Base-by-base conservation (phyloP, 2,329 filamentous ascomycete genomes). In the Madurella fahalii region DNA sequence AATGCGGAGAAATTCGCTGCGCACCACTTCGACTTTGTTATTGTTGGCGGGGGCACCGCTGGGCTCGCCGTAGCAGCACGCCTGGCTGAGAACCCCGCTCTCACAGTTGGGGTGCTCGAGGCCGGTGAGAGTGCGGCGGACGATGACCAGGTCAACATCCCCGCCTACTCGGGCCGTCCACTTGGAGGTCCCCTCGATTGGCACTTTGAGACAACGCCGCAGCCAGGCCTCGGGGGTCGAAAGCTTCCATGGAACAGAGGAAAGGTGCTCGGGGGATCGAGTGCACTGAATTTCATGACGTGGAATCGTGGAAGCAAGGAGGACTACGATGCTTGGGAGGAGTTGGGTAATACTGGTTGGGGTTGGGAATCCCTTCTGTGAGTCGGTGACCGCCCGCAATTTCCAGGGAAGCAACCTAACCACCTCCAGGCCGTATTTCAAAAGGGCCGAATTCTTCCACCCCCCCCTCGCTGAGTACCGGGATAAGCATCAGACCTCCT, bases 241-340 rank as follows among this genome's bases (percentile, higher is more conserved):
- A 65, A 48, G 30, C 61, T 78, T 18, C 61, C 69, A 9, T 77
- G 71, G 70, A 69, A 72, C 0, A 65, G 74, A 13, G 76, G 76
- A 7, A 76, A 69, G 54, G 77, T 81, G 0, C 73, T 89, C 0
- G 86, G 86, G 16, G 86, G 85, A 7, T 83, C 83, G 7, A 80
- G 76, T 15, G 79, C 79, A 0, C 73, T 85, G 46, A 84, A 85
- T 59, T 80, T 78, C 58, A 79, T 83, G 77, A 77, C 81, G 46
- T 75, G 74, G 71, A 74, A 74, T 50, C 72, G 77, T 32, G 77
- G 73, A 7, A 72, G 69, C 47, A 68, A 63, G 37, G 71, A 71
- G 37, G 79, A 82, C 43, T 78, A 80, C 44, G 77, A 85, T 65
- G 74, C 73, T 0, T 86, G 82, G 82, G 77, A 75, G 45, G 67